phyloP scores from a whole-genome alignment of 768 basidiomycete genomes.

The Panaeolus papilionaceus region DNA sequence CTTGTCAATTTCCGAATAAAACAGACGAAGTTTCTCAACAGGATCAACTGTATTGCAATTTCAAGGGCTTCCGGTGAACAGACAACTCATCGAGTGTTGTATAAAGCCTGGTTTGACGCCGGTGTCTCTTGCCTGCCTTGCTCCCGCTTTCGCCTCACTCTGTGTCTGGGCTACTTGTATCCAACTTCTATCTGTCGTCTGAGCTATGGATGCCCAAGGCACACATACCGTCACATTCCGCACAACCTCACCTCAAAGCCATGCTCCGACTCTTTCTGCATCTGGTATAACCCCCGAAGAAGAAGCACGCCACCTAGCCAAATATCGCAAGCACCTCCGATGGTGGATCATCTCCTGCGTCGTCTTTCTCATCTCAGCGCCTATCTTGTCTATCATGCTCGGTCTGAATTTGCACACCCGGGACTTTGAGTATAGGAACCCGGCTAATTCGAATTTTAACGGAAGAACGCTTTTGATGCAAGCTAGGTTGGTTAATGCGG shows the following conservation, averaged over 20 bases:
- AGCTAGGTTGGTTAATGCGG: slow-evolving; percentile 28
- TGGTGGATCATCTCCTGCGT: slow-evolving; percentile 27
- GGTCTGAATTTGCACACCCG: slow-evolving; percentile 24
- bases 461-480: slow-evolving; percentile 27
- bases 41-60: background rate
- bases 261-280: background rate
- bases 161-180: background rate
- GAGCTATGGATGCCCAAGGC: background rate
- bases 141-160: background rate
- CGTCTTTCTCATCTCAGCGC: slow-evolving; percentile 22
- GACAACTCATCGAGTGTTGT: background rate
- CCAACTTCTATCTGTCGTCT: too few species aligned
- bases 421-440: slow-evolving; percentile 24
- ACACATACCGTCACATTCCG: background rate
- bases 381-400: slow-evolving; percentile 24
- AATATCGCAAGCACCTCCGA: slow-evolving; percentile 18
- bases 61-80: too few species aligned
- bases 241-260: background rate
- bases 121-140: background rate
- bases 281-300: background rate
- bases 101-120: background rate
- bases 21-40: background rate
- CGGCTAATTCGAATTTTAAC: slow-evolving; percentile 15
- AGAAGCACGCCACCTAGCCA: background rate
- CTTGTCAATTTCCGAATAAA: background rate